Evolutionary conservation across 179 eudicot genomes (phyloP).

Genomic region (Silene noctiflora): DNA sequence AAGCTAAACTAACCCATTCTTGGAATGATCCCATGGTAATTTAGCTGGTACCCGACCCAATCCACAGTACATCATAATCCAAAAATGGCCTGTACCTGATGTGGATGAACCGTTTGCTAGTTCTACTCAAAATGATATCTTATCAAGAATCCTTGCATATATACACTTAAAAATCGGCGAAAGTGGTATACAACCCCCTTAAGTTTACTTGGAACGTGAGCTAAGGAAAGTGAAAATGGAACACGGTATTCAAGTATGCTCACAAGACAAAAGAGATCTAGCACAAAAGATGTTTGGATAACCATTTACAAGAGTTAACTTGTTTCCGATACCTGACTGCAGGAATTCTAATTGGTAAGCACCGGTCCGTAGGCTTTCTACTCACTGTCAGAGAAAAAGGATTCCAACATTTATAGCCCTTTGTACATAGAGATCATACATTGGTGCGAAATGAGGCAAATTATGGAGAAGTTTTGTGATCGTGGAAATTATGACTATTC

Average conservation of each 20-base stretch:
- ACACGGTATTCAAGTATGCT: background rate
- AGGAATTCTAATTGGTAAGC: background rate
- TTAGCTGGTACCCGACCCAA: no score
- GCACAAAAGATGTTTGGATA: background rate
- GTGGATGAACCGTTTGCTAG: no score
- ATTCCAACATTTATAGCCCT: conserved; percentile 1
- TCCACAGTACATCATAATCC: no score
- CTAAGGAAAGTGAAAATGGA: background rate
- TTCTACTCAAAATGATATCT: background rate
- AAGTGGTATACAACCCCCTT: no score
- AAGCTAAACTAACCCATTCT: no score
- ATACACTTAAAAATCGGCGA: background rate
- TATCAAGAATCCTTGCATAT: background rate
- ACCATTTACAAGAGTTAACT: background rate
- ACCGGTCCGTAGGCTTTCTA: conserved; percentile 3
- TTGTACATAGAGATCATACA: conserved; percentile 23
- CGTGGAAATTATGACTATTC: background rate
- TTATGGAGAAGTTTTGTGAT: background rate
- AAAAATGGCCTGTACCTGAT: no score
- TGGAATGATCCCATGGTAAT: no score
- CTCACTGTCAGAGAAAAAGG: background rate
- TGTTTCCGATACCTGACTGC: background rate
- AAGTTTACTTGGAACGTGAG: no score
- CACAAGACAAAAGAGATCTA: background rate
- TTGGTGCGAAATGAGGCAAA: conserved; percentile 5